phyloP scores from a whole-genome alignment of 179 eudicot species.

The Gypsophila paniculata region DNA sequence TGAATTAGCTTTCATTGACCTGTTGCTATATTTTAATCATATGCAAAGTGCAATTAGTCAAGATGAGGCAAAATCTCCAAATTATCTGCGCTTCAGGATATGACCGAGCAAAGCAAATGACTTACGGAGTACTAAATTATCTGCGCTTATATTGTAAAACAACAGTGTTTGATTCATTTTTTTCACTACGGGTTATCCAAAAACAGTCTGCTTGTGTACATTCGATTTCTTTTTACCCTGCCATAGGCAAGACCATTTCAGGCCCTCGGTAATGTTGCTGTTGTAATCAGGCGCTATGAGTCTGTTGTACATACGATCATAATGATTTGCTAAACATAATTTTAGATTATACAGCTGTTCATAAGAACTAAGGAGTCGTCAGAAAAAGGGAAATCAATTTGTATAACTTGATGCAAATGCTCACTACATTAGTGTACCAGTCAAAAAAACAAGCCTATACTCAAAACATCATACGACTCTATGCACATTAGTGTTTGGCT shows the following conservation, averaged over 20 bases:
- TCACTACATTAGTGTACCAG: constrained; percentile 31
- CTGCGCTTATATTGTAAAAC: neutral
- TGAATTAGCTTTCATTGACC: neutral
- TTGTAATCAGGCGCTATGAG: neutral
- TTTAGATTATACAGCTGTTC: neutral
- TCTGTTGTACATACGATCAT: neutral
- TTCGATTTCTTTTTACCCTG: no score
- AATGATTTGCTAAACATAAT: neutral
- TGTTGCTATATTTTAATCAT: neutral
- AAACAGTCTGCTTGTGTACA: neutral
- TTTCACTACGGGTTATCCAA: neutral
- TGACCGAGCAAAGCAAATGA: neutral
- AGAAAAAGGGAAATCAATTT: neutral
- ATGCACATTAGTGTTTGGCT: constrained; percentile 16
- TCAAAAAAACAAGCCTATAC: constrained; percentile 20
- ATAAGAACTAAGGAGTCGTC: constrained; percentile 1
- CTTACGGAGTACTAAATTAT: no score
- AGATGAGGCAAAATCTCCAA: neutral
- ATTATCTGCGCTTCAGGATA: neutral
- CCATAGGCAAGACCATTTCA: neutral
- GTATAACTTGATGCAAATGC: constrained; percentile 22
- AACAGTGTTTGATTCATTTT: neutral
- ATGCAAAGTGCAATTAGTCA: neutral
- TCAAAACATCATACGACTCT: constrained; percentile 10
- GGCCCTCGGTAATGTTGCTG: neutral